Evolutionary conservation across 1,284 basidiomycete genomes (phyloP), one percentile per base, ranked within the genome.

Genomic region (Ustilago bromivora): DNA sequence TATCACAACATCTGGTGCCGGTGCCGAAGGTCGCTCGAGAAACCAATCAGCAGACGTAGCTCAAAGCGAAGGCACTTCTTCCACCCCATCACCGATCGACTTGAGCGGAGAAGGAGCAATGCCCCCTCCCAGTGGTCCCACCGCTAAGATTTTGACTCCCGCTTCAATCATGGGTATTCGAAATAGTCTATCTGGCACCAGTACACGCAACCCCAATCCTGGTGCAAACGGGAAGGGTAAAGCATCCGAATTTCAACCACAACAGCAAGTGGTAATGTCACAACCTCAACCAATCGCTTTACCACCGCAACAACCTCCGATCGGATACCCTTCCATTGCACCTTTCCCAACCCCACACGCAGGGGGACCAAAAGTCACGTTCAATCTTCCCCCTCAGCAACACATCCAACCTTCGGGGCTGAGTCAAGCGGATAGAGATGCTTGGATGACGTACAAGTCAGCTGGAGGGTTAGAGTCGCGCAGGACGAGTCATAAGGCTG

Each of bases 401-500:
- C 43, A 46, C 3, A 80, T 82, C 46, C 70, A 76, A 31, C 82
- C 81, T 0, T 68, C 78, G 6, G 78, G 76, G 0, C 57, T 82
- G 0, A 74, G 79, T 17, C 64, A 70, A 15, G 73, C 72, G 12
- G 82, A 83, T 15, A 72, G 80, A 28, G 74, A 79, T 43, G 71
- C 78, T 1, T 85, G 82, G 82, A 60, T 82, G 64, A 51, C 66
- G 11, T 61, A 77, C 57, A 79, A 78, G 32, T 76, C 76, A 3
- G 66, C 76, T 0, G 73, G 78, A 23, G 80, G 80, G 0, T 60
- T 85, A 15, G 88, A 88, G 54, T 85, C 89, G n/a, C 90, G 93
- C 66, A 94, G 95, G 84, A 93, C 93, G 0, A 96, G 95, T 0
- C 96, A 99, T 88, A 98, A 98, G 87, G 94, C 93, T 1, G 96